Conservation (phyloP, 1,284 basidiomycete genomes). For the Anthracocystis panici-leucophaei region DNA sequence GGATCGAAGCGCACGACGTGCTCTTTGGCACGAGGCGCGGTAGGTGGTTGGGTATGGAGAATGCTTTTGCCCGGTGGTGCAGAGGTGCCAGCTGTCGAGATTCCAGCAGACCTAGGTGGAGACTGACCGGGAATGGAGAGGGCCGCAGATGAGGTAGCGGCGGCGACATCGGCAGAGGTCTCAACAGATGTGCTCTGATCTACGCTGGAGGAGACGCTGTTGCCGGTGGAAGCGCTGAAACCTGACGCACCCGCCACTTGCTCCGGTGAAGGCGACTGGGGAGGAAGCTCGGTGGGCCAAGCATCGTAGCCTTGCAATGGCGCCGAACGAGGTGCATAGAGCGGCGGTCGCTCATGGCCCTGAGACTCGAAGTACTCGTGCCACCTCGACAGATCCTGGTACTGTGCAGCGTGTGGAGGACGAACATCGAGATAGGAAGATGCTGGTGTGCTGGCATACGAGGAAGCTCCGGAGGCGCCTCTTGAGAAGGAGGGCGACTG, state of each 20-base stretch:
- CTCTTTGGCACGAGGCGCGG: slow-evolving; percentile 23
- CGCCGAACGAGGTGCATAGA: slow-evolving; percentile 48
- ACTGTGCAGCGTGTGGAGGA: slow-evolving; percentile 12
- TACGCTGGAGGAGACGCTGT: slow-evolving; percentile 14
- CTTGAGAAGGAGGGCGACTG: slow-evolving; percentile 18
- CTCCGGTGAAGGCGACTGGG: background rate
- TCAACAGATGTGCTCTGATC: slow-evolving; percentile 13
- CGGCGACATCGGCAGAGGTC: slow-evolving; percentile 10
- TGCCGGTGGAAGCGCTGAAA: background rate
- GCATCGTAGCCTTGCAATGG: slow-evolving; percentile 39
- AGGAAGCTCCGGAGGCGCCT: slow-evolving; percentile 7
- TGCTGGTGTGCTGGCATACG: slow-evolving; percentile 1
- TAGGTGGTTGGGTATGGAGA: slow-evolving; percentile 27
- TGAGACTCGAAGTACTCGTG: slow-evolving; percentile 40
- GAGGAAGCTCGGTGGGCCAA: slow-evolving; percentile 33
- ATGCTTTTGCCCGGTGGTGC: slow-evolving; percentile 29
- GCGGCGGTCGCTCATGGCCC: slow-evolving; percentile 41
- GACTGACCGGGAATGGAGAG: background rate
- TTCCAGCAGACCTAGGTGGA: slow-evolving; percentile 1
- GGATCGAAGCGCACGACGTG: slow-evolving; percentile 50
- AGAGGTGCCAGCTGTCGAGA: background rate
- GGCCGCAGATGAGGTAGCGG: background rate
- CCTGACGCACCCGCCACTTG: background rate
- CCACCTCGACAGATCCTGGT: slow-evolving; percentile 38
- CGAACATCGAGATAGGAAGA: slow-evolving; percentile 19